Evolutionary conservation across 352 stramenopile species (phyloP).

Genomic region (Pythium brachiatum): DNA sequence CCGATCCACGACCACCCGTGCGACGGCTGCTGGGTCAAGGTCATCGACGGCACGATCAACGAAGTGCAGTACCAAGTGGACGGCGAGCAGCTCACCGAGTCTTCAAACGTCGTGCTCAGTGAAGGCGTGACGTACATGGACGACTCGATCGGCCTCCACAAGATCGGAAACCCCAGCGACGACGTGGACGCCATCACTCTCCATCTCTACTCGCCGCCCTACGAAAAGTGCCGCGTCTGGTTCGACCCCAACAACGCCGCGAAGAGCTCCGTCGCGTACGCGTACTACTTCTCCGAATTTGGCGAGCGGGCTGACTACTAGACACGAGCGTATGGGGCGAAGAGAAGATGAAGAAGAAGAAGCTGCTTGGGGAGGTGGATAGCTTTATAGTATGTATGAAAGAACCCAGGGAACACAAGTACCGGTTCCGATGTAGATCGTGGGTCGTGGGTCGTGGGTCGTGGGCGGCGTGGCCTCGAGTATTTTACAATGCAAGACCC

Average conservation of each 20-base stretch:
- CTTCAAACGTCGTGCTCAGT: conserved; percentile 55
- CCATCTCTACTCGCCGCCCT: conserved; percentile 92
- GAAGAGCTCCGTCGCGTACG: conserved; percentile 56
- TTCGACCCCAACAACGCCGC: conserved; percentile 51
- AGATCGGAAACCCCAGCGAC: conserved; percentile 76
- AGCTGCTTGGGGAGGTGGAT: background rate
- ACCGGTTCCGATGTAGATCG: background rate
- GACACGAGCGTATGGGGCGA: background rate
- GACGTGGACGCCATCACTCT: conserved; percentile 88
- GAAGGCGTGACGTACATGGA: conserved; percentile 88
- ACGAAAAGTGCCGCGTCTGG: conserved; percentile 89
- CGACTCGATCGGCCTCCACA: conserved; percentile 91
- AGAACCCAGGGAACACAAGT: background rate
- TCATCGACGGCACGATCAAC: conserved; percentile 83
- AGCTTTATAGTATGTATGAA: conserved; percentile 6
- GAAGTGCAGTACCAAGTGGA: conserved; percentile 86
- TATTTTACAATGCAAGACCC: conserved; percentile 42
- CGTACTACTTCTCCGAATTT: conserved; percentile 80
- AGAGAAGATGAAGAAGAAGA: background rate
- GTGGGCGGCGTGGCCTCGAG: background rate
- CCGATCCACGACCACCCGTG: conserved; percentile 93
- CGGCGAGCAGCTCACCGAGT: conserved; percentile 47
- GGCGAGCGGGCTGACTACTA: conserved; percentile 52
- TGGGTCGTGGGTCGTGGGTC: background rate
- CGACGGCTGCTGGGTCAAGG: conserved; percentile 91